Evolutionary conservation across 2,329 filamentous ascomycete genomes (phyloP).

Genomic region (Venturiaceae sp.): DNA sequence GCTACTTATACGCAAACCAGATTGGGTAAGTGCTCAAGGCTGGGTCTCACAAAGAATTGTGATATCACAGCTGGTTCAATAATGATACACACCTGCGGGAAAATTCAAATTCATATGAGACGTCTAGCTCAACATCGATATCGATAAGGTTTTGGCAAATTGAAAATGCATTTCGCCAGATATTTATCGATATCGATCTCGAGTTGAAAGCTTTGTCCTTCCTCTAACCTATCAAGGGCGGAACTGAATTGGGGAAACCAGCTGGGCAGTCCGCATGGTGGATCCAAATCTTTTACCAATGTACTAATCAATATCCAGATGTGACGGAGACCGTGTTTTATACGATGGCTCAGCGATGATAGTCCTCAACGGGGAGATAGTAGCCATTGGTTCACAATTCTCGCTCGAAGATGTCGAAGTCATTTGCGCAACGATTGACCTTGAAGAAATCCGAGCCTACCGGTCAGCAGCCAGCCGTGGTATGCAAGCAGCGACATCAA

Average conservation of each 20-base stretch:
- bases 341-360: conserved; percentile 49
- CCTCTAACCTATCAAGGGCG: no score
- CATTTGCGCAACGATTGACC: conserved; percentile 45
- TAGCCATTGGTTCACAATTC: conserved; percentile 60
- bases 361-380: conserved; percentile 49
- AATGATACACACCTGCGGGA: no score
- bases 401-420: conserved; percentile 45
- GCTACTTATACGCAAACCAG: conserved; percentile 57
- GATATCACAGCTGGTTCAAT: conserved; percentile 31
- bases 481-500: conserved; percentile 41
- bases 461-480: conserved; percentile 44
- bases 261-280: no score
- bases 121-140: no score
- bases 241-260: no score
- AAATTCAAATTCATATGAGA: no score
- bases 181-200: no score
- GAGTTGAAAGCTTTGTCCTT: conserved; percentile 20
- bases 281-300: conserved; percentile 15
- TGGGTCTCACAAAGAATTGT: no score
- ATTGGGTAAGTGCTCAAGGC: no score
- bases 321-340: conserved; percentile 51
- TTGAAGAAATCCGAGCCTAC: conserved; percentile 59
- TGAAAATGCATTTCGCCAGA: no score
- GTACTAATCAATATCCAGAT: no score
- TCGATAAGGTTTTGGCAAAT: no score